Evolutionary conservation across 768 basidiomycete species (phyloP).

Genomic region (Phylloporus arenicola): DNA sequence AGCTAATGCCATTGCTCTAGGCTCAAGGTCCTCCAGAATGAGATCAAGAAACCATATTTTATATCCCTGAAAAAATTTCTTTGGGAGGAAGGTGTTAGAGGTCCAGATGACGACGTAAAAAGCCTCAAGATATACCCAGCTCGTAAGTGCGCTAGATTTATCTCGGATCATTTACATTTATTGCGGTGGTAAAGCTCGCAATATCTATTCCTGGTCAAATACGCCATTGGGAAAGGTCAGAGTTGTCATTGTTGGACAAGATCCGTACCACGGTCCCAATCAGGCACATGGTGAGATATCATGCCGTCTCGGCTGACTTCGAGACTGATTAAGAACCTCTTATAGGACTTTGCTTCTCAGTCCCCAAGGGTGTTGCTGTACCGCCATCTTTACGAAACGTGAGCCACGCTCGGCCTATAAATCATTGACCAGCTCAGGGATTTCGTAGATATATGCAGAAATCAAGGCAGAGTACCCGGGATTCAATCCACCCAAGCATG

Average conservation of each 20-base stretch:
- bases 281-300: slow-evolving; percentile 72
- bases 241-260: slow-evolving; percentile 87
- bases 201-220: slow-evolving; percentile 90
- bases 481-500: slow-evolving; percentile 76
- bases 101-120: slow-evolving; percentile 41
- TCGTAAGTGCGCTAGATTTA: slow-evolving; percentile 43
- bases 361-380: slow-evolving; percentile 65
- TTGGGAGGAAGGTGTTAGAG: slow-evolving; percentile 57
- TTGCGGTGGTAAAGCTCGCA: slow-evolving; percentile 46
- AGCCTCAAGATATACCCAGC: slow-evolving; percentile 68
- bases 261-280: slow-evolving; percentile 75
- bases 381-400: slow-evolving; percentile 86
- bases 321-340: slow-evolving; percentile 4
- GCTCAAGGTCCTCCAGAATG: slow-evolving; percentile 69
- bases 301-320: slow-evolving; percentile 5
- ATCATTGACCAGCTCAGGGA: slow-evolving; percentile 9
- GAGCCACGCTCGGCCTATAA: slow-evolving; percentile 21
- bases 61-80: slow-evolving; percentile 65
- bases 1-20: slow-evolving; percentile 33
- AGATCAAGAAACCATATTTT: slow-evolving; percentile 76
- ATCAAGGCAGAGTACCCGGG: slow-evolving; percentile 76
- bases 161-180: slow-evolving; percentile 8
- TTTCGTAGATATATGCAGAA: slow-evolving; percentile 75
- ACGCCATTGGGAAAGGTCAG: slow-evolving; percentile 81
- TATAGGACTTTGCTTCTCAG: slow-evolving; percentile 83